These are phyloP conservation scores for Scheffersomyces spartinae DNA, from an alignment of 805 yeast species.

Conservation along the genomic window DNA sequence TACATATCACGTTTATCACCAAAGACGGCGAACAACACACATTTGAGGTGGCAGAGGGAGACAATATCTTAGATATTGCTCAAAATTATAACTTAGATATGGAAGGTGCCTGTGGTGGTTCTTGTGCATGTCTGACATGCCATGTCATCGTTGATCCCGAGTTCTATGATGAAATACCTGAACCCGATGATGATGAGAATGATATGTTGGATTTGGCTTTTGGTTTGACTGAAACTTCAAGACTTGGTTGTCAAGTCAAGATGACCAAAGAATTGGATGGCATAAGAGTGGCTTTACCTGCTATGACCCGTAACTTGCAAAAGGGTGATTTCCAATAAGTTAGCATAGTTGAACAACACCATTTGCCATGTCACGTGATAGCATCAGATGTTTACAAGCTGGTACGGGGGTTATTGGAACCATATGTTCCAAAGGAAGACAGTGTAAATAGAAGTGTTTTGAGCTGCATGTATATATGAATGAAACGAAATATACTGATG, in stretches of 20 bases:
- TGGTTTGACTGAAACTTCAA: constrained; percentile 92
- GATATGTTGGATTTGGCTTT: constrained; percentile 98
- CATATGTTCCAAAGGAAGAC: too few relatives aligned
- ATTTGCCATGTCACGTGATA: too few relatives aligned
- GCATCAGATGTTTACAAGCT: too few relatives aligned
- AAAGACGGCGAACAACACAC: constrained; percentile 81
- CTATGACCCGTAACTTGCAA: constrained; percentile 92
- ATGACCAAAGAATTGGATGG: constrained; percentile 92
- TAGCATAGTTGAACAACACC: too few relatives aligned
- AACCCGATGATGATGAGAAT: constrained; percentile 95
- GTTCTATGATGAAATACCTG: constrained; percentile 80
- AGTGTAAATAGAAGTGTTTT: too few relatives aligned
- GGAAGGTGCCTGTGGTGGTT: constrained; percentile 99
- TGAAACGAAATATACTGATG: too few relatives aligned
- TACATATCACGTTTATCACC: constrained; percentile 70
- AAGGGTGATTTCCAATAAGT: constrained; percentile 56
- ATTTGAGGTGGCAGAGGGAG: constrained; percentile 86
- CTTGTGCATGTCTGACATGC: constrained; percentile 98
- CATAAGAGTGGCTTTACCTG: constrained; percentile 86
- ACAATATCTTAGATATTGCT: constrained; percentile 83
- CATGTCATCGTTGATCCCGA: constrained; percentile 96
- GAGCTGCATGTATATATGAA: too few relatives aligned
- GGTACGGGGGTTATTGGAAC: too few relatives aligned
- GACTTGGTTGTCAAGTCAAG: constrained; percentile 87
- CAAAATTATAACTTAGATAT: constrained; percentile 88